phyloP scores from a whole-genome alignment of 169 alveolate species.

The Plasmodium sp. region DNA sequence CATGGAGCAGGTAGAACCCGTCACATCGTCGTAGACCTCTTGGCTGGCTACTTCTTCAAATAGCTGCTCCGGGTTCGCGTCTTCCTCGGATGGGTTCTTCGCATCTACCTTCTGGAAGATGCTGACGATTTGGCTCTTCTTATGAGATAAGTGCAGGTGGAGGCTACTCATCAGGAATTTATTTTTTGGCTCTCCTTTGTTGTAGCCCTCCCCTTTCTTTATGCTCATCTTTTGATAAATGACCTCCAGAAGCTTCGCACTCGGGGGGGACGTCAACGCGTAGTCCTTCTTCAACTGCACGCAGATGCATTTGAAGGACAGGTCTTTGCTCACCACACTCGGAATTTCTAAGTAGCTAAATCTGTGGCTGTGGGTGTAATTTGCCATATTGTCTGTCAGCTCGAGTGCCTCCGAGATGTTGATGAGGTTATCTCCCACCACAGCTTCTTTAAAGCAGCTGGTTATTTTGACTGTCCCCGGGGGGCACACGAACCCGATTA shows the following conservation, averaged over 20 bases:
- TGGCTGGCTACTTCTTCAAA: neutral
- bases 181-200: neutral
- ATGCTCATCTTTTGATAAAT: constrained; percentile 24
- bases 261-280: neutral
- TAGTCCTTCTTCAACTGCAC: constrained; percentile 16
- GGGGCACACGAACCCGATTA: constrained; percentile 65
- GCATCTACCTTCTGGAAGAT: constrained; percentile 3
- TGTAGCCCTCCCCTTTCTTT: neutral
- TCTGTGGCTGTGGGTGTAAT: constrained; percentile 10
- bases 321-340: neutral
- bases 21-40: neutral
- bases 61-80: constrained; percentile 15
- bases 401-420: neutral
- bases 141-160: neutral
- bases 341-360: constrained; percentile 47
- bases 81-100: neutral
- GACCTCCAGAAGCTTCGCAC: neutral
- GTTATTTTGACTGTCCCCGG: constrained; percentile 26
- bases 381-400: constrained; percentile 2
- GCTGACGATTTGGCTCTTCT: neutral
- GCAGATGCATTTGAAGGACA: constrained; percentile 46
- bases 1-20: neutral
- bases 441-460: constrained; percentile 38
- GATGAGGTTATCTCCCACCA: neutral
- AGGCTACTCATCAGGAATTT: neutral